Evolutionary conservation across 176 grass and related monocot genomes (phyloP).

Genomic region (Phoenix dactylifera): DNA sequence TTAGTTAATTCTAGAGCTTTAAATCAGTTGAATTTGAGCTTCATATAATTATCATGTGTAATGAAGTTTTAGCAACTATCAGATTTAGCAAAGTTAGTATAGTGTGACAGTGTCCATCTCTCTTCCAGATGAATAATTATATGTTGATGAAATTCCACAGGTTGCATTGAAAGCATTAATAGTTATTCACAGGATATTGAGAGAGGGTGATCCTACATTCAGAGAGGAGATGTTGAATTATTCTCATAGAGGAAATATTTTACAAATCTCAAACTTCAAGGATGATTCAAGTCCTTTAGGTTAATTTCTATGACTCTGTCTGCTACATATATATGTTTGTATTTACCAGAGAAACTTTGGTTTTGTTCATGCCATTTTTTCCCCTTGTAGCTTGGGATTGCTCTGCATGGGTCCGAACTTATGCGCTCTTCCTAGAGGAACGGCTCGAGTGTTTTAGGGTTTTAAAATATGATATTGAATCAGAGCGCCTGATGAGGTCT

Average conservation of each 20-base stretch:
- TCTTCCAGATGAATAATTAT: background rate
- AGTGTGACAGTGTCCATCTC: no score
- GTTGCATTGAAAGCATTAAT: conserved; percentile 90
- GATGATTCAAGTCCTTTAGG: conserved; percentile 90
- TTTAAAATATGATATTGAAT: conserved; percentile 83
- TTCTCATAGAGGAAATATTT: conserved; percentile 67
- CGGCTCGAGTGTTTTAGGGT: conserved; percentile 70
- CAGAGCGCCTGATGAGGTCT: conserved; percentile 57
- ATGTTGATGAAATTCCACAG: conserved; percentile 28
- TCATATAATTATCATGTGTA: no score
- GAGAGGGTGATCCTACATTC: conserved; percentile 87
- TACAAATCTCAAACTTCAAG: conserved; percentile 84
- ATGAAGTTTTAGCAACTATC: no score
- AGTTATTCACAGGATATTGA: conserved; percentile 75
- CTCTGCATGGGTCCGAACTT: conserved; percentile 78
- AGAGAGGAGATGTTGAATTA: conserved; percentile 82
- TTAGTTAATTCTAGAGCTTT: no score
- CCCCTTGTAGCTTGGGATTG: conserved; percentile 71
- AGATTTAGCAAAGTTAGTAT: no score
- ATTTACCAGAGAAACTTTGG: conserved; percentile 24
- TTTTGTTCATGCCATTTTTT: background rate
- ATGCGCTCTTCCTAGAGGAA: conserved; percentile 78
- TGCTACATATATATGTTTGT: background rate
- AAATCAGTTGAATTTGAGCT: no score
- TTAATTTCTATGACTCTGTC: conserved; percentile 15